phyloP scores from a whole-genome alignment of 176 grass and related monocot genomes.

The Rhynchospora tenuis region DNA sequence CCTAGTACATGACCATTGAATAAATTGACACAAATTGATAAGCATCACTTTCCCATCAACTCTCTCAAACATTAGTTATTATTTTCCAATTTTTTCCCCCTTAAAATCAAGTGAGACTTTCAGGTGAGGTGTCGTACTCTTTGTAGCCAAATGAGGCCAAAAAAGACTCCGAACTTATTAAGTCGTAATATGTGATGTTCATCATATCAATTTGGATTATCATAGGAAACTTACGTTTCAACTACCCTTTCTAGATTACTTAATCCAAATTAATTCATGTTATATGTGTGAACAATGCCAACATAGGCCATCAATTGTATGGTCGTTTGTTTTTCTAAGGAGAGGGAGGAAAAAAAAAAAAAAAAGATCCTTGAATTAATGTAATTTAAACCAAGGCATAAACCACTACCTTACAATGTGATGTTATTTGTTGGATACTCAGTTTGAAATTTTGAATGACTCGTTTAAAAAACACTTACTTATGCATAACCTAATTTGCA shows the following conservation, averaged over 20 bases:
- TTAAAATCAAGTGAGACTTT: not conserved
- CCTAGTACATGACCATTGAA: not conserved
- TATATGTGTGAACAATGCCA: not conserved
- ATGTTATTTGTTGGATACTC: too few species aligned
- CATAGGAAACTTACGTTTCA: not conserved
- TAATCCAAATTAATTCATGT: not conserved
- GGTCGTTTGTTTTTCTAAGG: too few species aligned
- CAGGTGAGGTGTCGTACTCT: constrained; percentile 17
- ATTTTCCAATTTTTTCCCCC: not conserved
- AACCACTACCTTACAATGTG: too few species aligned
- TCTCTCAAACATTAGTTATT: not conserved
- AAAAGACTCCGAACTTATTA: constrained; percentile 7
- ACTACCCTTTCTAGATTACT: not conserved
- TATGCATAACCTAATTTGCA: too few species aligned
- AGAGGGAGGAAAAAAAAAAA: too few species aligned
- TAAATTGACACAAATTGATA: not conserved
- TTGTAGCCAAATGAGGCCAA: constrained; percentile 17
- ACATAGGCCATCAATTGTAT: not conserved
- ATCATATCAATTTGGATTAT: constrained; percentile 9
- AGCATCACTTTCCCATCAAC: not conserved
- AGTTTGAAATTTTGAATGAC: too few species aligned
- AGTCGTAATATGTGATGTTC: not conserved
- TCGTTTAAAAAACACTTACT: too few species aligned
- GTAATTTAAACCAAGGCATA: too few species aligned
- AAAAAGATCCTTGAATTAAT: too few species aligned